Evolutionary conservation across 2,329 filamentous ascomycete species (phyloP), one percentile per base, ranked within the genome.

Genomic region (Colletotrichum tabaci): DNA sequence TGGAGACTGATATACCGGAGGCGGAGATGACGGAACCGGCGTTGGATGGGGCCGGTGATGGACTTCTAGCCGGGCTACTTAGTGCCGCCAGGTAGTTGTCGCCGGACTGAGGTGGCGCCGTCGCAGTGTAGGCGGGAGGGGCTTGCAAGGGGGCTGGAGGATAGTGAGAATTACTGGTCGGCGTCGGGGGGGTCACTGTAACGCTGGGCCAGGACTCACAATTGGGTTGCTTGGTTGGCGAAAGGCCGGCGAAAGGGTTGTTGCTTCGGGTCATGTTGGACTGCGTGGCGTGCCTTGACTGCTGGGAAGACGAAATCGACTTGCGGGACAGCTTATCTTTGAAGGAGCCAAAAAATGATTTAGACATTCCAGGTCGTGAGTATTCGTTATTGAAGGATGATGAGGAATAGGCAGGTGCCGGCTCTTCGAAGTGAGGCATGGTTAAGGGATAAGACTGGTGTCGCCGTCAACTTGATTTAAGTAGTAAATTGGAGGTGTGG

Each of bases 291-390:
- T 65, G 58, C 46, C 38, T 56, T 13, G 44, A 53, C 21, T 46
- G 61, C 30, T 70, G 66, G 21, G 73, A 73, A 42, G 73, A 73
- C 42, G 66, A 71, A 58, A 65, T 49, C 8, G 61, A 69, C 44
- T 76, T 80, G 72, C 75, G 77, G 23, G 77, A 78, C 30, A 84
- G 60, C 74, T 80, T 84, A 70, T 78, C 77, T 73, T 77, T 83
- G 66, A 84, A 42, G 38, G 74, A 75, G 58, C 76, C 77, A 56
- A 82, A 78, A 53, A 82, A 72, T 44, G 77, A 77, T 65, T 74
- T 77, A 66, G 72, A 74, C 61, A 62, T 71, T 12, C 52, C 58
- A 4, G n/a, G 7, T 35, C 40, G 47, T 21, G 40, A 18, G 50
- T 40, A 26, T 5, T 44, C 44, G 46, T n/a, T 30, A 18, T 30